phyloP scores from a whole-genome alignment of 768 basidiomycete species.

The Hericium alpestre region DNA sequence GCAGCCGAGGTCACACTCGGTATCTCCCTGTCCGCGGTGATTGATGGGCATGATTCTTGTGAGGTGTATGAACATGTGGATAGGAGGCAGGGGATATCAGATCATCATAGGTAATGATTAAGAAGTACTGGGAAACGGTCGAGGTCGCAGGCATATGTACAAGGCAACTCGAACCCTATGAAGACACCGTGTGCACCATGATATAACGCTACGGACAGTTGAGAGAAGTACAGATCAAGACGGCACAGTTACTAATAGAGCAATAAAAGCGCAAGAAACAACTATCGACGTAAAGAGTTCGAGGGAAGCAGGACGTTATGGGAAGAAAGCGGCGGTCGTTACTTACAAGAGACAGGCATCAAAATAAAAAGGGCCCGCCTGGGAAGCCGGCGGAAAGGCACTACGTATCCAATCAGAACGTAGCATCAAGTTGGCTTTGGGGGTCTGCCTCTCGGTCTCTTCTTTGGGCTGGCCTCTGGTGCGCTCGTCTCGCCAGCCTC shows the following conservation, averaged over 20 bases:
- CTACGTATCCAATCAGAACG: constrained; percentile 18
- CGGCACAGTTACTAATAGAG: neutral
- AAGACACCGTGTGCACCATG: constrained; percentile 15
- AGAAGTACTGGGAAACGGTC: constrained; percentile 6
- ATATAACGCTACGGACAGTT: constrained; percentile 12
- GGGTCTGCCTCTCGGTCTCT: constrained; percentile 70
- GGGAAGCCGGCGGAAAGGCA: constrained; percentile 20
- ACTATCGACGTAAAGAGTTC: constrained; percentile 5
- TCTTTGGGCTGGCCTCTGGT: constrained; percentile 45
- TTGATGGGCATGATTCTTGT: constrained; percentile 5
- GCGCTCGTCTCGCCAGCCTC: constrained; percentile 24
- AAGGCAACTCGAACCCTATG: constrained; percentile 13
- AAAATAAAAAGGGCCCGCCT: constrained; percentile 8
- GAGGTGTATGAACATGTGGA: neutral
- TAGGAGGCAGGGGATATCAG: constrained; percentile 1
- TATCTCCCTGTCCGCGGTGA: constrained; percentile 9
- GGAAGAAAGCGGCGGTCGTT: constrained; percentile 24
- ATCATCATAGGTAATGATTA: constrained; percentile 3
- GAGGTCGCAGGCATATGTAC: constrained; percentile 9
- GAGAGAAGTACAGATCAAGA: constrained; percentile 2
- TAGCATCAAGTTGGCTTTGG: constrained; percentile 26
- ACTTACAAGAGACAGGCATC: constrained; percentile 15
- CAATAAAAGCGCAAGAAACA: neutral
- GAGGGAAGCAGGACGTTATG: constrained; percentile 20
- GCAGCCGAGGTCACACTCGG: constrained; percentile 4